phyloP scores from a whole-genome alignment of 306 rosid species.

The Rosa persica region DNA sequence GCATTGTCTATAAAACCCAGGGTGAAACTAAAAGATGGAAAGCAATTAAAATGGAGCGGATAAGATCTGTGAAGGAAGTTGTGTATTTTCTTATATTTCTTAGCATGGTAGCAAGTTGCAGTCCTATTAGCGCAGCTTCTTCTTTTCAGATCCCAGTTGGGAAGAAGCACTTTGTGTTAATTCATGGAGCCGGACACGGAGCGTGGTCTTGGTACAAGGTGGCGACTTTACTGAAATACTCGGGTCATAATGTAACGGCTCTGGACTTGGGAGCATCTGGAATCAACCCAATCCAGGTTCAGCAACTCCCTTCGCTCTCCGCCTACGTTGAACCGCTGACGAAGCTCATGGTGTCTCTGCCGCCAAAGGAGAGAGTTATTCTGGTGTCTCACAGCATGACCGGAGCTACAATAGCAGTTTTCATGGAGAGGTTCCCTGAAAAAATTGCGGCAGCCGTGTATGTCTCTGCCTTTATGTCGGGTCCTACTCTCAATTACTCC shows the following conservation, averaged over 20 bases:
- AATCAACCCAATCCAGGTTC: conserved; percentile 32
- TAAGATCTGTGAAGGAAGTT: neutral
- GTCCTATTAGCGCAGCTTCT: neutral
- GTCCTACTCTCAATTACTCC: conserved; percentile 24
- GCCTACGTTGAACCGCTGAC: conserved; percentile 40
- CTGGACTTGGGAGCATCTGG: conserved; percentile 53
- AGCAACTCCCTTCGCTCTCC: conserved; percentile 15
- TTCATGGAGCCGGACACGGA: conserved; percentile 51
- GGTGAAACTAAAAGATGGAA: neutral
- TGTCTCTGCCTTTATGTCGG: conserved; percentile 38
- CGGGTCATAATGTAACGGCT: conserved; percentile 43
- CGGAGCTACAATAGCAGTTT: conserved; percentile 32
- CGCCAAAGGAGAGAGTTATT: conserved; percentile 33
- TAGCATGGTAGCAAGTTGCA: neutral
- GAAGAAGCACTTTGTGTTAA: conserved; percentile 37
- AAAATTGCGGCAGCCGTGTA: conserved; percentile 35
- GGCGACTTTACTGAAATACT: conserved; percentile 18
- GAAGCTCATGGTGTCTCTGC: conserved; percentile 31
- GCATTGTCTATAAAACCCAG: neutral
- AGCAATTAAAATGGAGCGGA: neutral
- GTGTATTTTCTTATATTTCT: neutral
- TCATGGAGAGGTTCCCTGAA: conserved; percentile 39
- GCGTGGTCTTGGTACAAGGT: conserved; percentile 60
- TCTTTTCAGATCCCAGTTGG: neutral
- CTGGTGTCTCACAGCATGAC: conserved; percentile 48